A percentile compares a stretch with the other conserved stretches of the same genome.
phyloP scores from a whole-genome alignment of 2,329 filamentous ascomycete species.

The Ciborinia camelliae region DNA sequence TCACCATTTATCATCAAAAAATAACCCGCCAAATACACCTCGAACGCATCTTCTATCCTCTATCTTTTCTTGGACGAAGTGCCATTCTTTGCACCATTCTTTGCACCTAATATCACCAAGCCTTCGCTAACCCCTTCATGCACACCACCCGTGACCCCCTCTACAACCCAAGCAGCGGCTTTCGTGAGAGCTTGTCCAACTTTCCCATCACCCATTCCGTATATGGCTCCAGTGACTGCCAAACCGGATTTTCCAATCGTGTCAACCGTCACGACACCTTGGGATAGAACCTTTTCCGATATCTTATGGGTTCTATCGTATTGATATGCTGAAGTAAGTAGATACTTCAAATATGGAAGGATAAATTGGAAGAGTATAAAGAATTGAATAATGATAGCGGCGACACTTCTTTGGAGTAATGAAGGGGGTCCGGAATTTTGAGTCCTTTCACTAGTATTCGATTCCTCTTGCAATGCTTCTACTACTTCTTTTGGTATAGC shows the following conservation, averaged over 20 bases:
- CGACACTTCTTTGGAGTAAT: constrained; percentile 56
- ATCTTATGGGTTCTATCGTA: constrained; percentile 67
- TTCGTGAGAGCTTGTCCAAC: constrained; percentile 58
- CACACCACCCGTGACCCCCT: constrained; percentile 62
- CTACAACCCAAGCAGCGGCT: constrained; percentile 57
- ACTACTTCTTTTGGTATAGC: constrained; percentile 45
- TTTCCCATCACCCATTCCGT: constrained; percentile 60
- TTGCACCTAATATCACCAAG: constrained; percentile 44
- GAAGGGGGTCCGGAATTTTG: constrained; percentile 39
- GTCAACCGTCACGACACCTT: constrained; percentile 51
- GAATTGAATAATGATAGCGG: constrained; percentile 53
- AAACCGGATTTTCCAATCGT: constrained; percentile 51
- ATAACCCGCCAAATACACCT: constrained; percentile 5
- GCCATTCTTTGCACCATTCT: constrained; percentile 17
- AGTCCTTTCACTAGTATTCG: background rate
- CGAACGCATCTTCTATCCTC: constrained; percentile 8
- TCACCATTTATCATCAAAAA: constrained; percentile 13
- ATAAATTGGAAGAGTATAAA: constrained; percentile 59
- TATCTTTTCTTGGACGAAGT: constrained; percentile 4
- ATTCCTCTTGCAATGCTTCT: constrained; percentile 24
- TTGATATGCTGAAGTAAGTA: constrained; percentile 53
- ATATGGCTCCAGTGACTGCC: constrained; percentile 52
- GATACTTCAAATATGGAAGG: constrained; percentile 56
- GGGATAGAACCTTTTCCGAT: constrained; percentile 53
- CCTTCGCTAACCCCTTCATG: constrained; percentile 61